These are phyloP conservation scores for Aspergillus olivimuriae DNA, from an alignment of 495 filamentous ascomycete genomes.

Conservation along the genomic window DNA sequence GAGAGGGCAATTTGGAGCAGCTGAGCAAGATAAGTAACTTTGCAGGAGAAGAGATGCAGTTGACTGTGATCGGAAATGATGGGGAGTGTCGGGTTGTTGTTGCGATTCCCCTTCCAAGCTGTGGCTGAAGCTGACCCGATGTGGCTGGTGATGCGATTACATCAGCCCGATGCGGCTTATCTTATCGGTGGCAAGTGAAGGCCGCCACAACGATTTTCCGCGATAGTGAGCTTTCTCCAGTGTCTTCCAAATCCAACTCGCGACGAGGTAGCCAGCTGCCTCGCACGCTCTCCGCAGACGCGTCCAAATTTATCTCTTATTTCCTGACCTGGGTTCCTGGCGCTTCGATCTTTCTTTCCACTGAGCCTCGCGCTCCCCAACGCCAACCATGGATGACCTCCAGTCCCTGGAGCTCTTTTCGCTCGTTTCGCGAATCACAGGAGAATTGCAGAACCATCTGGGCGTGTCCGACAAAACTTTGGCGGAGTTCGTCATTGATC, in stretches of 20 bases:
- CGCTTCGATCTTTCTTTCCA: slow-evolving; percentile 1
- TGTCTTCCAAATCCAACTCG: slow-evolving; percentile 5
- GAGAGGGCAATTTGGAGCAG: no score
- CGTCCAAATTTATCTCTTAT: not conserved
- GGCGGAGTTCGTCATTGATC: slow-evolving; percentile 90
- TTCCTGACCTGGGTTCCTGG: slow-evolving; percentile 1
- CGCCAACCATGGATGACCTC: slow-evolving; percentile 72
- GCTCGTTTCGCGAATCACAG: slow-evolving; percentile 89
- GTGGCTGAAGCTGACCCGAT: no score
- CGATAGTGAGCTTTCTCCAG: slow-evolving; percentile 19
- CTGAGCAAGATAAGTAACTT: no score
- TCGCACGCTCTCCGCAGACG: not conserved
- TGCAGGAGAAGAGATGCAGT: no score
- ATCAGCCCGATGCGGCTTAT: slow-evolving; percentile 26
- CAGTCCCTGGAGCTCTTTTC: slow-evolving; percentile 86
- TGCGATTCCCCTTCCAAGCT: no score
- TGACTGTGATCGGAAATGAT: no score
- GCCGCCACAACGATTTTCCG: slow-evolving; percentile 40
- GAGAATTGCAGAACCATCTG: slow-evolving; percentile 88
- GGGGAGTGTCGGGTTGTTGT: no score
- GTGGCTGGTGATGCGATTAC: no score
- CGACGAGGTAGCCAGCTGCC: slow-evolving; percentile 2
- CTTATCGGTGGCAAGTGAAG: slow-evolving; percentile 37
- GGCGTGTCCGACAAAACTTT: slow-evolving; percentile 90
- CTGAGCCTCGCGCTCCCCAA: not conserved